Conservation (phyloP, 257 asterid species). For the Scutellaria galericulata region DNA sequence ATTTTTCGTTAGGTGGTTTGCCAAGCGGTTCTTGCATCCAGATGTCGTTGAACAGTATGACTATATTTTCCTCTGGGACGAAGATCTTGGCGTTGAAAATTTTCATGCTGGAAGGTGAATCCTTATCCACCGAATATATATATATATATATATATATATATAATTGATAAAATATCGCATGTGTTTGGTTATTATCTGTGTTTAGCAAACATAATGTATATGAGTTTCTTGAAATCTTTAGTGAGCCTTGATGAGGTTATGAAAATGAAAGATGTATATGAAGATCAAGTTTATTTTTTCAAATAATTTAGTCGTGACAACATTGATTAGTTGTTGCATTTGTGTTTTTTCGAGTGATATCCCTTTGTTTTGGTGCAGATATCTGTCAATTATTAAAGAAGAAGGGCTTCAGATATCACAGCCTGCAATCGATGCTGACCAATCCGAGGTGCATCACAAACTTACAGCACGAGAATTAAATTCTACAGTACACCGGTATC, state of each 20-base stretch:
- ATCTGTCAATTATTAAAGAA: slow-evolving; percentile 56
- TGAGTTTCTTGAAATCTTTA: not conserved
- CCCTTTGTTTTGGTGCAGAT: slow-evolving; percentile 45
- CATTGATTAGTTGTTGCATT: no score
- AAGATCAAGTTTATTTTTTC: not conserved
- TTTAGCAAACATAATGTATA: no score
- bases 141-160: no score
- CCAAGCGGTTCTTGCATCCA: slow-evolving; percentile 88
- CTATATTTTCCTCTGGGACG: slow-evolving; percentile 84
- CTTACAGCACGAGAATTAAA: slow-evolving; percentile 55
- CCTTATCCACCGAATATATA: not conserved
- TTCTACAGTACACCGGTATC: slow-evolving; percentile 68
- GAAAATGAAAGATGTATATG: not conserved
- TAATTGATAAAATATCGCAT: no score
- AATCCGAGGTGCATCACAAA: slow-evolving; percentile 66
- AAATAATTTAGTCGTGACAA: no score
- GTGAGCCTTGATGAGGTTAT: not conserved
- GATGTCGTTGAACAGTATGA: slow-evolving; percentile 65
- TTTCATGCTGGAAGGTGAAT: slow-evolving; percentile 66
- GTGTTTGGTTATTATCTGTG: not conserved
- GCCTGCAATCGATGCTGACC: slow-evolving; percentile 72
- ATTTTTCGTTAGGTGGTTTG: slow-evolving; percentile 73
- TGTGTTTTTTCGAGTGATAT: not conserved
- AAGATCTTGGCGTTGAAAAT: slow-evolving; percentile 78
- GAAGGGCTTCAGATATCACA: slow-evolving; percentile 85